Percentiles rank a stretch among this genome's conserved stretches.
Conservation (phyloP, 2,329 filamentous ascomycete genomes). For the Clonostachys sp. region DNA sequence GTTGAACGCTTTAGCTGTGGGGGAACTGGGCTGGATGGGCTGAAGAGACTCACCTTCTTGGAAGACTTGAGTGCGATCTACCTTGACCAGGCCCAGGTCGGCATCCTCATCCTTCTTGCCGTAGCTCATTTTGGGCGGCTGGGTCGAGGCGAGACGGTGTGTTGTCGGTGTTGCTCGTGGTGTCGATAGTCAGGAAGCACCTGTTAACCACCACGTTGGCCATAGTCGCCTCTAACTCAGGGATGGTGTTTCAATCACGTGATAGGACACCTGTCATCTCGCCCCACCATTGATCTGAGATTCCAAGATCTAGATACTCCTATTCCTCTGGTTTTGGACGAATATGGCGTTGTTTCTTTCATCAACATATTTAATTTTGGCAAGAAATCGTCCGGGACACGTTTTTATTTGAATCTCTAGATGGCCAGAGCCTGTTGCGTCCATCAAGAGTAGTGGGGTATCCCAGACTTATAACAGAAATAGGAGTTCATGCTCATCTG, state of each 20-base stretch:
- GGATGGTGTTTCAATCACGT: constrained; percentile 15
- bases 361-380: too few species aligned
- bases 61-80: constrained; percentile 96
- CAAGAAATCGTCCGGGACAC: too few species aligned
- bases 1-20: constrained; percentile 24
- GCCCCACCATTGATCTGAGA: not conserved
- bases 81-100: constrained; percentile 89
- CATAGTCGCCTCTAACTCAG: constrained; percentile 17
- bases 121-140: constrained; percentile 75
- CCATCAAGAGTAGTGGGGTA: too few species aligned
- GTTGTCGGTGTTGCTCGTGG: too few species aligned
- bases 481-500: too few species aligned
- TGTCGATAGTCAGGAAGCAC: too few species aligned
- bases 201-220: constrained; percentile 32
- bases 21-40: constrained; percentile 7
- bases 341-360: too few species aligned
- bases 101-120: constrained; percentile 99
- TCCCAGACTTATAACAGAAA: too few species aligned
- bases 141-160: constrained; percentile 4
- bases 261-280: not conserved
- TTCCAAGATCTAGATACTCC: too few species aligned
- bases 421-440: too few species aligned
- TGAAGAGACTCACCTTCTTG: constrained; percentile 73
- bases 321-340: too few species aligned
- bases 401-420: too few species aligned